Evolutionary conservation across 495 filamentous ascomycete genomes (phyloP).

Genomic region (Penicillium atrosanguineum): DNA sequence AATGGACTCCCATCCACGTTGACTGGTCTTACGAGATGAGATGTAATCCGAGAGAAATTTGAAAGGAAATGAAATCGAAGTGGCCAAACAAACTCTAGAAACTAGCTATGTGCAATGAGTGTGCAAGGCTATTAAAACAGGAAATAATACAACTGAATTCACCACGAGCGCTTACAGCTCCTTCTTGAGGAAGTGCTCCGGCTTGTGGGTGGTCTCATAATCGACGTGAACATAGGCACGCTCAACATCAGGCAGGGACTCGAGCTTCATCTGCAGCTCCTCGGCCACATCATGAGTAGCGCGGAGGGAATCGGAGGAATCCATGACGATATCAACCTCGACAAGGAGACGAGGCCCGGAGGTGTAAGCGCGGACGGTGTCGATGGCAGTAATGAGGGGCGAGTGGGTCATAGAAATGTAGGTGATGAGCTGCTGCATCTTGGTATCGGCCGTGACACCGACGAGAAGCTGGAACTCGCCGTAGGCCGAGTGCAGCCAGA

Average conservation of each 20-base stretch:
- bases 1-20: no score
- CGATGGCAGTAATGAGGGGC: constrained; percentile 73
- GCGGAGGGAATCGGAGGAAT: constrained; percentile 60
- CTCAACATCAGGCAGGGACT: constrained; percentile 89
- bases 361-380: constrained; percentile 93
- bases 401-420: constrained; percentile 96
- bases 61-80: no score
- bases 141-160: neutral
- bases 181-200: constrained; percentile 68
- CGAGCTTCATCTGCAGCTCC: constrained; percentile 89
- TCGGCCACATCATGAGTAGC: constrained; percentile 93
- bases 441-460: constrained; percentile 79
- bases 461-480: constrained; percentile 87
- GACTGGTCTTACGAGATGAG: no score
- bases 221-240: constrained; percentile 96
- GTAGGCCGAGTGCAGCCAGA: constrained; percentile 86
- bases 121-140: neutral
- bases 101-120: neutral
- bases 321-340: constrained; percentile 89
- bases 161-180: constrained; percentile 41
- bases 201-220: constrained; percentile 97
- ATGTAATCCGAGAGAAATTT: no score
- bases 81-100: neutral
- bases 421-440: constrained; percentile 90
- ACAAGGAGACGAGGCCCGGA: constrained; percentile 85